These are phyloP conservation scores for Carex pumila DNA, from an alignment of 176 grass and related monocot genomes.

Conservation along the genomic window DNA sequence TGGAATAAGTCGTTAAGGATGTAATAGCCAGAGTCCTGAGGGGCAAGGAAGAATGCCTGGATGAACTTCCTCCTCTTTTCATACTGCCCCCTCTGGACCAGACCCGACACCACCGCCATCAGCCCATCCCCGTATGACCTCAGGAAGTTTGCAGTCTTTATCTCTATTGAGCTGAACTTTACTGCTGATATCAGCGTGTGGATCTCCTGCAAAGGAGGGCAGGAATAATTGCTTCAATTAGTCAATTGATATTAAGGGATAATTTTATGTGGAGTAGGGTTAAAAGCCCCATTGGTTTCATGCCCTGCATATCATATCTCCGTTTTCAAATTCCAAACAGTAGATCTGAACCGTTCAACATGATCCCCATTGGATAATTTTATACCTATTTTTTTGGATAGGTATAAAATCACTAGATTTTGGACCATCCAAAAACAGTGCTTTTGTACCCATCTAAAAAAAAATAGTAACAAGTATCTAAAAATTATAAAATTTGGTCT, in stretches of 20 bases:
- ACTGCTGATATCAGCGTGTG: conserved; percentile 58
- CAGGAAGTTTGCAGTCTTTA: conserved; percentile 77
- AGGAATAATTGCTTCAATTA: background rate
- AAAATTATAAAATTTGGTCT: too few species aligned
- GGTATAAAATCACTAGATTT: too few species aligned
- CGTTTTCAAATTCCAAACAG: too few species aligned
- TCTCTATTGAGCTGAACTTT: conserved; percentile 64
- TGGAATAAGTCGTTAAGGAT: conserved; percentile 81
- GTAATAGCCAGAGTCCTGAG: conserved; percentile 69
- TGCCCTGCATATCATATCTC: too few species aligned
- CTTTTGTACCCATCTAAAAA: too few species aligned
- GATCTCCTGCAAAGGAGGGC: conserved; percentile 51
- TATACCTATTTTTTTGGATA: too few species aligned
- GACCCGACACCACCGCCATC: conserved; percentile 66
- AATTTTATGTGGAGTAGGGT: background rate
- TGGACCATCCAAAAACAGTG: too few species aligned
- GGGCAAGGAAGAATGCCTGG: conserved; percentile 82
- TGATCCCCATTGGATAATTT: too few species aligned
- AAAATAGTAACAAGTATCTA: too few species aligned
- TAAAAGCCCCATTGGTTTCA: too few species aligned
- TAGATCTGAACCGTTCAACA: too few species aligned
- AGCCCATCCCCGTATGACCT: conserved; percentile 48
- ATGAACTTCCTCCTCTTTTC: conserved; percentile 62
- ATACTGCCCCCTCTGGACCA: conserved; percentile 52
- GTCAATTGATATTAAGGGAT: background rate